These are phyloP conservation scores for Globisporangium echinulatum DNA, from an alignment of 352 stramenopile genomes.

Conservation along the genomic window DNA sequence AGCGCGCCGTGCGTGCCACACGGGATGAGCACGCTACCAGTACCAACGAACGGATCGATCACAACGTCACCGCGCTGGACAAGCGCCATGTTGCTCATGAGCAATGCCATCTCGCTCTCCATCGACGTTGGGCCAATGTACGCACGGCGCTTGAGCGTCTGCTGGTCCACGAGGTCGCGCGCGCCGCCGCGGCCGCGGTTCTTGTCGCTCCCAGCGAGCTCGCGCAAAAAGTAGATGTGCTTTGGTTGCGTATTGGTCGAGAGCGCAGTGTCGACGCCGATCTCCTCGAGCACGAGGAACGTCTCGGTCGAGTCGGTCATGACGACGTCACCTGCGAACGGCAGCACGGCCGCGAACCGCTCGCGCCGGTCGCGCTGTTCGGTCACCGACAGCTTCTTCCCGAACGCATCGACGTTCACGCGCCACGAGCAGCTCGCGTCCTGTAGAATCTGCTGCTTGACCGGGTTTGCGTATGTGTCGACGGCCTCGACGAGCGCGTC, in stretches of 20 bases:
- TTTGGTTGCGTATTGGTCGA: slow-evolving; percentile 27
- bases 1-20: slow-evolving; percentile 90
- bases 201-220: slow-evolving; percentile 62
- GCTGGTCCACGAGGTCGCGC: slow-evolving; percentile 81
- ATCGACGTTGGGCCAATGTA: slow-evolving; percentile 98
- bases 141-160: slow-evolving; percentile 90
- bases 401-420: slow-evolving; percentile 73
- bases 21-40: slow-evolving; percentile 94
- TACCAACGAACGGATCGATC: slow-evolving; percentile 97
- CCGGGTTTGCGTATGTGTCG: slow-evolving; percentile 19
- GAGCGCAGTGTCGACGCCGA: slow-evolving; percentile 39
- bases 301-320: slow-evolving; percentile 65
- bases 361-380: slow-evolving; percentile 49
- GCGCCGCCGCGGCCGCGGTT: slow-evolving; percentile 63
- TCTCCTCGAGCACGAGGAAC: slow-evolving; percentile 74
- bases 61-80: slow-evolving; percentile 71
- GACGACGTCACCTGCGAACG: slow-evolving; percentile 60
- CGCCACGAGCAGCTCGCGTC: slow-evolving; percentile 55
- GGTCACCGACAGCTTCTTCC: slow-evolving; percentile 72
- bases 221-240: slow-evolving; percentile 67
- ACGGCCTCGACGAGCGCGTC: slow-evolving; percentile 42
- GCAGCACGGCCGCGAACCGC: slow-evolving; percentile 42
- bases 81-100: slow-evolving; percentile 92
- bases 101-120: slow-evolving; percentile 94
- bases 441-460: slow-evolving; percentile 41